Evolutionary conservation across 139 green algal species (phyloP), one percentile per base, ranked within the genome.

Genomic region (Volvox reticuliferus): DNA sequence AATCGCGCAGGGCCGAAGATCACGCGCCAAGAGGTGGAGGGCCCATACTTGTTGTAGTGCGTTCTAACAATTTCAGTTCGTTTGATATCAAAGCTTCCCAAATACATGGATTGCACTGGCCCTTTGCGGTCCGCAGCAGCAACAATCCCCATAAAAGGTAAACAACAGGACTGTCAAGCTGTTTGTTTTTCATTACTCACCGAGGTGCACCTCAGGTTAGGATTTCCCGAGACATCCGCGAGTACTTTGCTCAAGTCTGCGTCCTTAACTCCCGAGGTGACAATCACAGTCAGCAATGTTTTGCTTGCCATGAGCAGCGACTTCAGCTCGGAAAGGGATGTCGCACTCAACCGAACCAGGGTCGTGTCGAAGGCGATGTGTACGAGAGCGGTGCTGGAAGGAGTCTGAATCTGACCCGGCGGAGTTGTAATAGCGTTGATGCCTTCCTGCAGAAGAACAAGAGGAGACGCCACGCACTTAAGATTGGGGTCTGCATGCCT

Each of bases 351-450:
- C 30, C 32, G 33, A 20, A 65, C 32, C 21, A 88, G 82, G 9
- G 82, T 88, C 6, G 82, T 88, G 35, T 88, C 82, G 35, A 79
- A 88, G 1, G 63, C 82, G 12, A 79, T 26, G 22, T 88, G 82
- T 19, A 88, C 82, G 0, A 37, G 82, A 3, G 65, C 65, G 24
- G 63, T 67, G 22, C 22, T 26, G 32, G 63, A 14, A 2, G 65
- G 62, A 6, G 20, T 33, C 19, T 32, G 14, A 16, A 21, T 44
- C 30, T 28, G 18, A 17, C 12, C 32, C 2, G 32, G 30, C 1
- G n/a, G 6, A 0, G 19, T 3, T 16, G 44, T 35, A 20, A 77
- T 16, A 21, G 62, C 82, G 18, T 77, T 61, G 82, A 87, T 79
- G 2, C 82, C 82, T 32, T 88, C 65, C 82, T 88, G 82, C 16